A percentile compares a stretch with the other conserved stretches of the same genome.
Conservation (phyloP, 306 rosid genomes). For the Malus orientalis region DNA sequence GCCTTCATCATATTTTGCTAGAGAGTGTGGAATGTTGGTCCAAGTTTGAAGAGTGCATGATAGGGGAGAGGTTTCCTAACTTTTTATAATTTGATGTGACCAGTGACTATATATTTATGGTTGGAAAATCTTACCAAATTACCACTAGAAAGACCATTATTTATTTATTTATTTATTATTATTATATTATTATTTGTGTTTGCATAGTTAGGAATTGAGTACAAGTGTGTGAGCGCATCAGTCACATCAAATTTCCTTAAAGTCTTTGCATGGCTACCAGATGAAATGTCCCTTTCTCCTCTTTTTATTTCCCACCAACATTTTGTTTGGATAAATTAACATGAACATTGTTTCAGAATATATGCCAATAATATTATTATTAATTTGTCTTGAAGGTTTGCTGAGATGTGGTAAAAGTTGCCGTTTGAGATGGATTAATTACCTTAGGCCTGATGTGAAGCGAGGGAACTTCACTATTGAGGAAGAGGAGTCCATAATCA, state of each 20-base stretch:
- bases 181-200: neutral
- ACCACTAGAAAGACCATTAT: neutral
- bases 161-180: no score
- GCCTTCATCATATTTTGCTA: no score
- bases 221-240: neutral
- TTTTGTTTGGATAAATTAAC: neutral
- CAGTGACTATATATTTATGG: neutral
- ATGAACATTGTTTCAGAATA: neutral
- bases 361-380: neutral
- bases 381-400: slow-evolving; percentile 38
- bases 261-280: slow-evolving; percentile 8
- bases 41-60: neutral
- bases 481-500: slow-evolving; percentile 65
- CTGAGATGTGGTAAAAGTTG: slow-evolving; percentile 88
- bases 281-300: neutral
- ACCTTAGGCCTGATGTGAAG: slow-evolving; percentile 87
- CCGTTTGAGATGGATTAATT: slow-evolving; percentile 96
- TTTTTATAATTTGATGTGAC: neutral
- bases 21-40: neutral
- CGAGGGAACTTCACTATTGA: slow-evolving; percentile 66
- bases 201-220: neutral
- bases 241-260: neutral
- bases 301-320: neutral
- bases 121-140: slow-evolving; percentile 12
- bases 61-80: neutral